Conservation (phyloP, 768 basidiomycete genomes). For the Tylopilus felleus region DNA sequence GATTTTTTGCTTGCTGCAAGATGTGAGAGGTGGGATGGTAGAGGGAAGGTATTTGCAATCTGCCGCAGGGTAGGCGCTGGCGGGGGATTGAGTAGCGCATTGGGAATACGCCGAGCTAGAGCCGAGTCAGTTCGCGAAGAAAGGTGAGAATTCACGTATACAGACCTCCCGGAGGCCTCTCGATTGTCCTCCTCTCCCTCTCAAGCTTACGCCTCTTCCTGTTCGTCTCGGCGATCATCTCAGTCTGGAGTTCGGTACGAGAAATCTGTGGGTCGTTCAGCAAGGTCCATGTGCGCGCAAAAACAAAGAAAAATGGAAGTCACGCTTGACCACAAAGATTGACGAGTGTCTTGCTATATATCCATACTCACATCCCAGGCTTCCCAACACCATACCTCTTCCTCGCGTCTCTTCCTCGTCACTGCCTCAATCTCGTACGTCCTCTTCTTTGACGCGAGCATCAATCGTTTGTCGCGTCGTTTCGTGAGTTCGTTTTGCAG, state of each 20-base stretch:
- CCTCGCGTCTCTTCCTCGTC: constrained; percentile 57
- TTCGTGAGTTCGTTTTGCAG: constrained; percentile 75
- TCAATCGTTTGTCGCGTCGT: constrained; percentile 76
- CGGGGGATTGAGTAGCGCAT: constrained; percentile 46
- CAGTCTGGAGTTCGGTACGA: constrained; percentile 75
- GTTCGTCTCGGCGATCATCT: constrained; percentile 88
- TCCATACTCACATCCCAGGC: constrained; percentile 76
- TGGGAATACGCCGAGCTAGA: constrained; percentile 58
- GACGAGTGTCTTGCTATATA: constrained; percentile 1
- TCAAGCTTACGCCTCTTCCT: constrained; percentile 82
- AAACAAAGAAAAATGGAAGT: constrained; percentile 2
- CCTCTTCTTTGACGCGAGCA: constrained; percentile 74
- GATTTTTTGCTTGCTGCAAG: constrained; percentile 18
- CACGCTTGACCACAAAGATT: neutral
- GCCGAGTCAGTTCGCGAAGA: constrained; percentile 2
- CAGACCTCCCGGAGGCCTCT: constrained; percentile 73
- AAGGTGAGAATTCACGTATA: constrained; percentile 8
- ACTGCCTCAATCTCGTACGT: constrained; percentile 64
- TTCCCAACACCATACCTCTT: constrained; percentile 80
- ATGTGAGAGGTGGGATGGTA: constrained; percentile 31
- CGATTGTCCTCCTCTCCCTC: constrained; percentile 75
- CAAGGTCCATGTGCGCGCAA: neutral
- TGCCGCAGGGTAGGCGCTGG: constrained; percentile 63
- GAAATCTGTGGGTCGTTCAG: constrained; percentile 47
- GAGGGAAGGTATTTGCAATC: constrained; percentile 58